A percentile compares a stretch with the other conserved stretches of the same genome.
These are phyloP conservation scores for Dactylis glomerata DNA, from an alignment of 176 grass and related monocot genomes.

Conservation along the genomic window DNA sequence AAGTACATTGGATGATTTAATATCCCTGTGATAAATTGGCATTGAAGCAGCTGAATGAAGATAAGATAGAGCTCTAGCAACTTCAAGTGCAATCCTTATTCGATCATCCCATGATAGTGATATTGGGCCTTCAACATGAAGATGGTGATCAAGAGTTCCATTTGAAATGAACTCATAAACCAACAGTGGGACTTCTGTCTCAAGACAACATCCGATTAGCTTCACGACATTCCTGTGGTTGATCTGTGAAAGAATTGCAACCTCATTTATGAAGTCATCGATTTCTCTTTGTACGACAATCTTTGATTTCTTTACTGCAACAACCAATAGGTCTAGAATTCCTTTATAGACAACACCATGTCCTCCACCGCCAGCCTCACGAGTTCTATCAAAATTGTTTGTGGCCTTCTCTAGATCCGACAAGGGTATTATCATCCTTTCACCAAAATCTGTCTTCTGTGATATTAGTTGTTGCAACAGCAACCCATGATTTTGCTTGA, in stretches of 20 bases:
- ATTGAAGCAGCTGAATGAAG: neutral
- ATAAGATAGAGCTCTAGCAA: neutral
- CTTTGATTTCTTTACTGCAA: constrained; percentile 16
- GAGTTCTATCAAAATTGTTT: neutral
- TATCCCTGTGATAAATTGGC: constrained; percentile 1
- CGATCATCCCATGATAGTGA: neutral
- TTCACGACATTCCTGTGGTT: neutral
- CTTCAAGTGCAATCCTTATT: neutral
- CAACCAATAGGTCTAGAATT: neutral
- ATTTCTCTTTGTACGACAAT: neutral
- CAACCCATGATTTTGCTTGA: constrained; percentile 1
- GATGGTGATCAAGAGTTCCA: neutral
- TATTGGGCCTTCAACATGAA: neutral
- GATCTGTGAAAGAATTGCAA: constrained; percentile 26
- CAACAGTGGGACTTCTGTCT: neutral
- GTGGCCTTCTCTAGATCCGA: neutral
- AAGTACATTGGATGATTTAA: neutral
- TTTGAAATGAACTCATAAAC: constrained; percentile 1
- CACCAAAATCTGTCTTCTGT: neutral
- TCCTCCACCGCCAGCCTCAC: neutral
- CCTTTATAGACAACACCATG: neutral
- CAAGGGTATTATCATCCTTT: neutral
- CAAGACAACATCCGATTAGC: neutral
- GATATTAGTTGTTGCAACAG: neutral
- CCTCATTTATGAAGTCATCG: constrained; percentile 16